Evolutionary conservation across 805 yeast species (phyloP).

Genomic region (Pichia manshurica): DNA sequence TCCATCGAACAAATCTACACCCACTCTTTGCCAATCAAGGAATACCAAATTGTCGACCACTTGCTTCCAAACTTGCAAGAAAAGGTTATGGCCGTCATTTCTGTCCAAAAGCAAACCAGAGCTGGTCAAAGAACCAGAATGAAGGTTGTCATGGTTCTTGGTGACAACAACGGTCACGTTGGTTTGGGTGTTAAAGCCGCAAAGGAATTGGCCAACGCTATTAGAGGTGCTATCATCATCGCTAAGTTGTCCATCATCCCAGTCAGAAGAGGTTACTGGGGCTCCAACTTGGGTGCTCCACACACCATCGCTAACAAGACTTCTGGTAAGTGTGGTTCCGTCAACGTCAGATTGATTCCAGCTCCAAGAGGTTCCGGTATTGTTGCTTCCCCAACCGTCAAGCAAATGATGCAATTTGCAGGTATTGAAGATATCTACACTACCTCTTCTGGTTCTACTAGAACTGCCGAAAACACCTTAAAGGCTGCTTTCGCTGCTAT

Average conservation of each 20-base stretch:
- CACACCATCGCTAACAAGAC: constrained; percentile 97
- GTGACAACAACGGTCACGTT: constrained; percentile 99
- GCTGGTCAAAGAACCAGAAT: constrained; percentile 99
- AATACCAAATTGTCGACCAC: constrained; percentile 96
- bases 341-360: constrained; percentile 95
- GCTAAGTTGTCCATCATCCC: constrained; percentile 99
- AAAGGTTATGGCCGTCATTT: constrained; percentile 99
- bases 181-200: constrained; percentile 99
- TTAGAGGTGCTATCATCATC: constrained; percentile 98
- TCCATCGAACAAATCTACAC: constrained; percentile 97
- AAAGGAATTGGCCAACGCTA: constrained; percentile 99
- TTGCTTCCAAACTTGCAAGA: constrained; percentile 94
- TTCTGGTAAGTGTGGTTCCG: constrained; percentile 99
- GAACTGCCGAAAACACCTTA: constrained; percentile 99
- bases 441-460: constrained; percentile 97
- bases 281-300: constrained; percentile 98
- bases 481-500: constrained; percentile 99
- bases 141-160: constrained; percentile 99
- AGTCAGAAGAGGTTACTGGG: constrained; percentile 99
- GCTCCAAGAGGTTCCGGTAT: constrained; percentile 99
- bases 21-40: constrained; percentile 99
- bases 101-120: constrained; percentile 99
- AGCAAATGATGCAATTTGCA: constrained; percentile 97
- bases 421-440: constrained; percentile 99
- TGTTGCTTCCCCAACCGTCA: constrained; percentile 99